A percentile compares a stretch with the other conserved stretches of the same genome.
Conservation (phyloP, 768 basidiomycete species). For the Suillus tomentosus region DNA sequence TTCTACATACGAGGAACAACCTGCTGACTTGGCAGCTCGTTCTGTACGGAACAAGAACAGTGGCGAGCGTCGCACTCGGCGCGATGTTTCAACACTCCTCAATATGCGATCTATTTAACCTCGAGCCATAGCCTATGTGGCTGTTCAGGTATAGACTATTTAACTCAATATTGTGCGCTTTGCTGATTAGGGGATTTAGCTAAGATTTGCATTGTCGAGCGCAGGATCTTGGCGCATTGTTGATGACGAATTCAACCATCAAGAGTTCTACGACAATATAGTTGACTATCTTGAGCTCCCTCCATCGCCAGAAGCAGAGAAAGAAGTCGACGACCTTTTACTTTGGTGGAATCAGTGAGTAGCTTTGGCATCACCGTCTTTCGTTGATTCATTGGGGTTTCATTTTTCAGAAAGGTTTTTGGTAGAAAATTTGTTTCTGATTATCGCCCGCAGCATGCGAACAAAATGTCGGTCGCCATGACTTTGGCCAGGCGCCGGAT, state of each 20-base stretch:
- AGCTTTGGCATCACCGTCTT: not conserved
- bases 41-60: not conserved
- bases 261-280: not conserved
- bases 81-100: not conserved
- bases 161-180: not conserved
- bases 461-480: not conserved
- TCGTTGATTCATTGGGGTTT: not conserved
- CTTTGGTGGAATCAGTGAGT: constrained; percentile 11
- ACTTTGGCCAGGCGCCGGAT: not conserved
- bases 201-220: not conserved
- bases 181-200: not conserved
- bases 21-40: not conserved
- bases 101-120: not conserved
- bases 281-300: not conserved
- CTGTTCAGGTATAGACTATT: not conserved
- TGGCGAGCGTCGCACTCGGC: not conserved
- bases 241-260: not conserved
- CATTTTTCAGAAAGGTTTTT: not conserved
- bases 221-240: not conserved
- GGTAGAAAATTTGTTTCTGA: not conserved
- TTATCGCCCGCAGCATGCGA: not conserved
- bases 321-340: not conserved
- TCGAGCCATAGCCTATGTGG: not conserved
- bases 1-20: not conserved
- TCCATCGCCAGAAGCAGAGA: not conserved